phyloP scores from a whole-genome alignment of 768 basidiomycete species.

The Mycena haematopus region DNA sequence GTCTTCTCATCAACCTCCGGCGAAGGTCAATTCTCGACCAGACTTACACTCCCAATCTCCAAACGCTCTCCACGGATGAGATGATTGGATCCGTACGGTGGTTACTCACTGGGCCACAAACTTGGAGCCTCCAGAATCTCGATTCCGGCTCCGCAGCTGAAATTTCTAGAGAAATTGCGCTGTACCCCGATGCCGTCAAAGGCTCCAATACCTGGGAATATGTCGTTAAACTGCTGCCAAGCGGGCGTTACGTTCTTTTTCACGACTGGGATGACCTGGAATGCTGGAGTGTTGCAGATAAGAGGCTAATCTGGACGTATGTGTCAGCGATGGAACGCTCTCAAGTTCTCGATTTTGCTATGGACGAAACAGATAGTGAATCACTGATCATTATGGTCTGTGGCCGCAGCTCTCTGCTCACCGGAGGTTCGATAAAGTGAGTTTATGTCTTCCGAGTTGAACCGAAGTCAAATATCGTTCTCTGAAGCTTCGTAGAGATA shows the following conservation, averaged over 20 bases:
- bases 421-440: neutral
- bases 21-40: conserved; percentile 4
- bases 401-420: neutral
- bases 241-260: conserved; percentile 18
- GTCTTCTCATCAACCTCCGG: conserved; percentile 8
- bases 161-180: neutral
- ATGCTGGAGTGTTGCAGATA: conserved; percentile 17
- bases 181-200: neutral
- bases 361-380: neutral
- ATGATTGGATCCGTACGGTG: conserved; percentile 2
- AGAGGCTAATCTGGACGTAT: conserved; percentile 3
- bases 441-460: neutral
- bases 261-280: conserved; percentile 1
- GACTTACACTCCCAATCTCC: neutral
- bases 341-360: neutral
- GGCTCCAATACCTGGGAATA: neutral
- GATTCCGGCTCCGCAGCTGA: neutral
- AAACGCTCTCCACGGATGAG: neutral
- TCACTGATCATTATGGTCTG: conserved; percentile 3
- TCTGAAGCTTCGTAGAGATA: neutral
- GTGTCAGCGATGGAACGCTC: neutral
- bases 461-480: neutral
- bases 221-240: conserved; percentile 10
- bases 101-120: neutral
- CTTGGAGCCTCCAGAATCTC: neutral